phyloP scores from a whole-genome alignment of 2,329 filamentous ascomycete species.

The Shiraia bambusicola region DNA sequence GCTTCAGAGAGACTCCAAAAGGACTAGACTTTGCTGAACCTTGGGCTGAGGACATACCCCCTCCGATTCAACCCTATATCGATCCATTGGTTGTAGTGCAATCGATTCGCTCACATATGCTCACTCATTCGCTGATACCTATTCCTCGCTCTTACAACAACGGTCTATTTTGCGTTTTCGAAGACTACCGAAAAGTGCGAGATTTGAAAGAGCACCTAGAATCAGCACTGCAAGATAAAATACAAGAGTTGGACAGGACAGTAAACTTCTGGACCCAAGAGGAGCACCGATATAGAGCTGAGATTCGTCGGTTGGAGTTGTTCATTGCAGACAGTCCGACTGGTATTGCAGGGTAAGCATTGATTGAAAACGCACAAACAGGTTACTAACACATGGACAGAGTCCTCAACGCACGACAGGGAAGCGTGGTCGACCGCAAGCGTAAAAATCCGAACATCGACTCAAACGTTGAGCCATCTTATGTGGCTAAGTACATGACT shows the following conservation, averaged over 20 bases:
- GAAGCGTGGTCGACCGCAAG: conserved; percentile 41
- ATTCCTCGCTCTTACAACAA: conserved; percentile 39
- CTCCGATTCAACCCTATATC: conserved; percentile 14
- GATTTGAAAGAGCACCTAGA: conserved; percentile 39
- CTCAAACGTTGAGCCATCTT: conserved; percentile 11
- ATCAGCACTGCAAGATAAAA: conserved; percentile 28
- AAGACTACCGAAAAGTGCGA: conserved; percentile 42
- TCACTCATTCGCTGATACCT: conserved; percentile 16
- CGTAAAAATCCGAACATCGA: conserved; percentile 22
- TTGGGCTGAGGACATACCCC: conserved; percentile 27
- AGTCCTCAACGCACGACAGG: conserved; percentile 46
- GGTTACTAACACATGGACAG: conserved; percentile 13
- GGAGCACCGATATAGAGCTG: conserved; percentile 42
- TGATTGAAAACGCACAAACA: background rate
- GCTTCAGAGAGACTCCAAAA: conserved; percentile 23
- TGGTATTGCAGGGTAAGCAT: conserved; percentile 42
- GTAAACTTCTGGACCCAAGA: conserved; percentile 38
- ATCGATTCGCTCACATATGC: conserved; percentile 31
- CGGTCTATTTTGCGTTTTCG: conserved; percentile 47
- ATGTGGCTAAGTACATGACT: conserved; percentile 15
- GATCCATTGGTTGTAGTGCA: conserved; percentile 30
- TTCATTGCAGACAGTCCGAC: conserved; percentile 46
- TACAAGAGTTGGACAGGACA: conserved; percentile 25
- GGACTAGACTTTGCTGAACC: conserved; percentile 27
- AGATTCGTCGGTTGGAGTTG: conserved; percentile 49